These are phyloP conservation scores for Ophiostoma novo-ulmi DNA, from an alignment of 2,329 filamentous ascomycete species.

Conservation along the genomic window DNA sequence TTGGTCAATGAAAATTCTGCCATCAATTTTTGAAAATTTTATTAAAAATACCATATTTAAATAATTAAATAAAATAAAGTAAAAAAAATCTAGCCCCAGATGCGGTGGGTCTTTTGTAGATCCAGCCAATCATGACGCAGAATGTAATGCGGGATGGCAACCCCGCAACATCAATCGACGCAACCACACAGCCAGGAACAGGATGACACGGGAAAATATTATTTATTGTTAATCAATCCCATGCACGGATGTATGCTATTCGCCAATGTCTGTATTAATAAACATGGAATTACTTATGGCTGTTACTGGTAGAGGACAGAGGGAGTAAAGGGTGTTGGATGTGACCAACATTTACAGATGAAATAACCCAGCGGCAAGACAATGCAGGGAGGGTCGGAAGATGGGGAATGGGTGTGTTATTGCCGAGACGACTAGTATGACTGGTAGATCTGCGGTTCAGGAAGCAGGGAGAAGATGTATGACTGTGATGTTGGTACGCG, in stretches of 20 bases:
- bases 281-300: neutral
- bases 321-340: too few species aligned
- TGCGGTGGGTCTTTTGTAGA: neutral
- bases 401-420: neutral
- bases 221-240: neutral
- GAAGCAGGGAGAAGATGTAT: neutral
- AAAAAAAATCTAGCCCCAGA: neutral
- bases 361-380: neutral
- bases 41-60: neutral
- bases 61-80: neutral
- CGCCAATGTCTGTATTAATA: neutral
- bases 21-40: constrained; percentile 2
- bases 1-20: constrained; percentile 28
- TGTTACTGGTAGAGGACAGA: neutral
- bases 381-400: neutral
- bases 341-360: too few species aligned
- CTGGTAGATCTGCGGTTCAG: neutral
- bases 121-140: neutral
- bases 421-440: neutral
- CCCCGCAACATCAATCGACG: constrained; percentile 12
- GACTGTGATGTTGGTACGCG: neutral
- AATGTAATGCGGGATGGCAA: constrained; percentile 11
- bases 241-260: neutral
- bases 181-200: constrained; percentile 12
- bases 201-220: neutral